A percentile compares a stretch with the other conserved stretches of the same genome.
Conservation (phyloP, 495 filamentous ascomycete genomes). For the Neurospora sp. region DNA sequence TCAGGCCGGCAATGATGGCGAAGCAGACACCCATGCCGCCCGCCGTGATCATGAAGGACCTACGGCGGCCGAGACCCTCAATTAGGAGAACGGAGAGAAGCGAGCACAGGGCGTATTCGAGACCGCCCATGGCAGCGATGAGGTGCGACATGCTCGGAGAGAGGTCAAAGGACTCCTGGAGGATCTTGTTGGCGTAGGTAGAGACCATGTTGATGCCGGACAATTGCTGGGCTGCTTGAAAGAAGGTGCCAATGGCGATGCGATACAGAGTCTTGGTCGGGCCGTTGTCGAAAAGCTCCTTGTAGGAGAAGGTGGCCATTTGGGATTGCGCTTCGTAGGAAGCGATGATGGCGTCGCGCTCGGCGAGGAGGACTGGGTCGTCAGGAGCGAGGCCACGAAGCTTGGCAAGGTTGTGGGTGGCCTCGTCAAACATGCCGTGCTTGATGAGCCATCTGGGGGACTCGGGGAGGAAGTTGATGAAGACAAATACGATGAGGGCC, state of each 20-base stretch:
- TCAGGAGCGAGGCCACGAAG: constrained; percentile 16
- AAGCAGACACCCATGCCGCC: not conserved
- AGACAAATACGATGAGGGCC: constrained; percentile 51
- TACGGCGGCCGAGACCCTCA: constrained; percentile 21
- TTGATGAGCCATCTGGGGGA: constrained; percentile 61
- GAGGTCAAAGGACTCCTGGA: constrained; percentile 17
- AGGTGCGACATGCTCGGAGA: constrained; percentile 9
- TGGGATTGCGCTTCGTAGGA: not conserved
- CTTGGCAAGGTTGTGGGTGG: not conserved
- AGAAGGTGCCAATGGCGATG: constrained; percentile 14
- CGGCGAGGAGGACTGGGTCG: not conserved
- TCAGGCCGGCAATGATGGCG: not conserved
- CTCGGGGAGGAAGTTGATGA: constrained; percentile 62
- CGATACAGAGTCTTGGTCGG: constrained; percentile 16
- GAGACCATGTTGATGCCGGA: constrained; percentile 16
- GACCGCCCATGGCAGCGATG: constrained; percentile 14
- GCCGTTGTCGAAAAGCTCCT: not conserved
- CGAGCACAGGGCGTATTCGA: constrained; percentile 17
- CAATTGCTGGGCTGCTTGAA: constrained; percentile 20
- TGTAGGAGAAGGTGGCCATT: not conserved
- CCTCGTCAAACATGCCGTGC: constrained; percentile 25
- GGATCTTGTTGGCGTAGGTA: constrained; percentile 21
- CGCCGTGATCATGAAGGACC: not conserved
- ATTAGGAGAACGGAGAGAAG: constrained; percentile 18
- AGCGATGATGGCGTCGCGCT: not conserved